phyloP scores from a whole-genome alignment of 768 basidiomycete species.

The Imleria badia region DNA sequence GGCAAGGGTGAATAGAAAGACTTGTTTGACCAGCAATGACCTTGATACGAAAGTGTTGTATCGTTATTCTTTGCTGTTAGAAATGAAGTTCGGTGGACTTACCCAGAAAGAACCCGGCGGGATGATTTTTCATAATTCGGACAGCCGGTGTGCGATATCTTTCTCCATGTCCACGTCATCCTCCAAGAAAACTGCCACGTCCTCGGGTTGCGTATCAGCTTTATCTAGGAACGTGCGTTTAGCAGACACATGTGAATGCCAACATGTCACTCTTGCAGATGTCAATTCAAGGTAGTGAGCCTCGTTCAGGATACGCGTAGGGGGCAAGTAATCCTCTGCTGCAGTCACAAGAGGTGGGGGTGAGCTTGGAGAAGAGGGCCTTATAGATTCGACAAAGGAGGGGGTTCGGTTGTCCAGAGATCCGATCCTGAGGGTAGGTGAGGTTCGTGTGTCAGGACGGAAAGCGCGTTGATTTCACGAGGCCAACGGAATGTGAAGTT shows the following conservation, averaged over 20 bases:
- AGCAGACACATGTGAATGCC: background rate
- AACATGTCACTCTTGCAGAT: background rate
- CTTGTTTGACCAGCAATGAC: background rate
- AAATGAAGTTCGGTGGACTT: too few relatives aligned
- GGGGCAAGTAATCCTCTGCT: too few relatives aligned
- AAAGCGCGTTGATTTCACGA: background rate
- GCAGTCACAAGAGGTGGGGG: too few relatives aligned
- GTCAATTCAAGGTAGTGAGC: background rate
- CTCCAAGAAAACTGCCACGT: background rate
- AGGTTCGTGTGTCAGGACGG: background rate
- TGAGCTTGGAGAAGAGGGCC: too few relatives aligned
- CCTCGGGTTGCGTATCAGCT: background rate
- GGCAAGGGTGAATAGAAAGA: background rate
- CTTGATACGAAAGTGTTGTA: background rate
- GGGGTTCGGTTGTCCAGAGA: background rate
- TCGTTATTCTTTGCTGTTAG: too few relatives aligned
- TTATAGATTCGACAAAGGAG: too few relatives aligned
- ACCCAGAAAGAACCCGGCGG: background rate
- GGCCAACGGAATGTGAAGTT: background rate
- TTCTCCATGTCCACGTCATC: background rate
- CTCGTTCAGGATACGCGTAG: background rate
- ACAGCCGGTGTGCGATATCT: background rate
- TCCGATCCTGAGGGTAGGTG: background rate
- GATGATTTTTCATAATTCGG: background rate
- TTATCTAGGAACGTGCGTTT: background rate